Evolutionary conservation across 371 early-diverging fungal species (phyloP), one percentile per base, ranked within the genome.

Genomic region (Chytridium lagenaria): DNA sequence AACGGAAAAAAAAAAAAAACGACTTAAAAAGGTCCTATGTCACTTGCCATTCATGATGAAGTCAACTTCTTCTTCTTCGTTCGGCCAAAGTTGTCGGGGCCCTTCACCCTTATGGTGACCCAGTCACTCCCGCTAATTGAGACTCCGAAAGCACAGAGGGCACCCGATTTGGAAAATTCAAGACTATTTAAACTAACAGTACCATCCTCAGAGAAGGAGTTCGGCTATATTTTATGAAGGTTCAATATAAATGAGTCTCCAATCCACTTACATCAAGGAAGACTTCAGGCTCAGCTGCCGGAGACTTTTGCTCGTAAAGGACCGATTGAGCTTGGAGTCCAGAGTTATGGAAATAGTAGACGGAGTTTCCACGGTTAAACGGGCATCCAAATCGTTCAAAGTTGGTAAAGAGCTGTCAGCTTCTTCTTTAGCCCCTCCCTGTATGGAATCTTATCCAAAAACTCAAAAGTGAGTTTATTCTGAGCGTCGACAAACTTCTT

Each of bases 321-420:
- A 90, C 84, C 19, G 76, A 78, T 74, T 91, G 90, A 0, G 90
- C 70, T 77, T 89, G 91, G 12, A 91, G 81, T 33, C 92, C 91
- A 10, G 87, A 77, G 84, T 90, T 90, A 79, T 83, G 78, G 67
- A 84, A 90, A 67, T 84, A 88, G 77, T 90, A 91, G 77, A 88
- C 88, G 50, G 76, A 68, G 69, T 85, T 81, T 19, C 91, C 92
- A 3, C 79, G 74, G 66, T 84, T 85, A 73, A 77, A 82, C 5
- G 90, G 90, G 36, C 83, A 75, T n/a, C 85, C 84, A 71, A 76
- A 84, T 40, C 78, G 71, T 64, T 34, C n/a, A 34, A 49, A 23
- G 50, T 84, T 78, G n/a, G 69, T 66, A 79, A 59, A 80, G 51
- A 19, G 73, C 73, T 12, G 81, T 84, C 0, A 81, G 75, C 50